A percentile compares a stretch with the other conserved stretches of the same genome.
phyloP scores from a whole-genome alignment of 169 alveolate genomes.

The Haemoproteus tartakovskyi region DNA sequence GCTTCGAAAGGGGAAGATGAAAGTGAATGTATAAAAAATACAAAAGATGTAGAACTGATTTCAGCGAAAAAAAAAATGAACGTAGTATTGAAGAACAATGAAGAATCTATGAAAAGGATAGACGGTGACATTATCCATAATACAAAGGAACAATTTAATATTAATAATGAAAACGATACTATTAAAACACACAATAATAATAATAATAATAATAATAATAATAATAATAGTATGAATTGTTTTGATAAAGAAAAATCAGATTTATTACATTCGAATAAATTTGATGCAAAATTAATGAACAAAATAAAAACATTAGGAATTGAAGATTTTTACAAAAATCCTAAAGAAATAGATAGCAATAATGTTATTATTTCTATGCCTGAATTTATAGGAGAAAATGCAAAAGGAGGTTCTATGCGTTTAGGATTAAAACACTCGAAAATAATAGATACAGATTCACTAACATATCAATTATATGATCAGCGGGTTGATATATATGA shows the following conservation, averaged over 20 bases:
- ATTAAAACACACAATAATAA: not conserved
- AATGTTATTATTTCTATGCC: constrained; percentile 69
- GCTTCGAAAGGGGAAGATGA: not conserved
- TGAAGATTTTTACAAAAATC: constrained; percentile 39
- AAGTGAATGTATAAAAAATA: not conserved
- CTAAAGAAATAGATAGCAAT: constrained; percentile 56
- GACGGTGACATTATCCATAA: not conserved
- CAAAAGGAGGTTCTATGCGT: constrained; percentile 92
- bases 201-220: constrained; percentile 1
- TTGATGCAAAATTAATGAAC: too few species aligned
- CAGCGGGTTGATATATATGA: constrained; percentile 83
- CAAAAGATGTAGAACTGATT: not conserved
- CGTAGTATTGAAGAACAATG: not conserved
- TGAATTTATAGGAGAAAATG: constrained; percentile 73
- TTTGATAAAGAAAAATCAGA: constrained; percentile 18
- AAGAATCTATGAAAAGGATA: not conserved
- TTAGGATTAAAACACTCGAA: constrained; percentile 88
- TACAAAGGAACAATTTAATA: not conserved
- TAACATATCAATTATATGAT: constrained; percentile 88
- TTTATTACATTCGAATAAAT: too few species aligned
- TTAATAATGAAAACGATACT: constrained; percentile 41
- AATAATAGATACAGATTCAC: constrained; percentile 81
- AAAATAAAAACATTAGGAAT: constrained; percentile 50
- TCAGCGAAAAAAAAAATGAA: not conserved
- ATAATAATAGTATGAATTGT: not conserved